Percentiles rank a stretch among this genome's conserved stretches.
phyloP scores from a whole-genome alignment of 164 flowering plant genomes.

The Santalum album region DNA sequence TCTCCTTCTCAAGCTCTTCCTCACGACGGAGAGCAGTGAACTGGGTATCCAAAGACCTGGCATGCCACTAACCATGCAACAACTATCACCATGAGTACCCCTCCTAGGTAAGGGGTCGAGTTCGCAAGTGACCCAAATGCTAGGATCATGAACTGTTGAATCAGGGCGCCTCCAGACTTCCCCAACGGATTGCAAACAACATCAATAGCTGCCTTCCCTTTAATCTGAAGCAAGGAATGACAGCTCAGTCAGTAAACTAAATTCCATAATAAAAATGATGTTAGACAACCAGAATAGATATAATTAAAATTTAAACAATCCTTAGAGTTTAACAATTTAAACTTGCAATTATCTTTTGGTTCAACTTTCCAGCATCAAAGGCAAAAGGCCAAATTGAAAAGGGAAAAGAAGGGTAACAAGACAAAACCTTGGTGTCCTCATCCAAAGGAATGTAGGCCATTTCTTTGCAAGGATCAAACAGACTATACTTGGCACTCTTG shows the following conservation, averaged over 20 bases:
- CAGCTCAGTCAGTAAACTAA: neutral
- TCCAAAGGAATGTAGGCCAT: slow-evolving; percentile 99
- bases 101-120: slow-evolving; percentile 97
- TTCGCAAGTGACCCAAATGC: slow-evolving; percentile 94
- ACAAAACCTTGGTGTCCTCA: slow-evolving; percentile 91
- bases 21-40: slow-evolving; percentile 61
- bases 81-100: slow-evolving; percentile 76
- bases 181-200: slow-evolving; percentile 99
- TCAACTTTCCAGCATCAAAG: too few species aligned
- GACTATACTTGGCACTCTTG: slow-evolving; percentile 96
- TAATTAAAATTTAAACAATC: too few species aligned
- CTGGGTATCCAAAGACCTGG: slow-evolving; percentile 78
- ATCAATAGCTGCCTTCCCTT: slow-evolving; percentile 98
- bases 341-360: too few species aligned
- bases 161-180: slow-evolving; percentile 93
- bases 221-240: slow-evolving; percentile 44
- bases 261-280: too few species aligned
- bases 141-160: slow-evolving; percentile 97
- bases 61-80: slow-evolving; percentile 88
- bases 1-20: slow-evolving; percentile 83
- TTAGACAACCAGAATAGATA: too few species aligned
- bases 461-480: slow-evolving; percentile 98
- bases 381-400: too few species aligned
- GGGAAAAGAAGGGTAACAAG: neutral
- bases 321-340: too few species aligned